Evolutionary conservation across 441 rosid species (phyloP).

Genomic region (Aleurites moluccanus): DNA sequence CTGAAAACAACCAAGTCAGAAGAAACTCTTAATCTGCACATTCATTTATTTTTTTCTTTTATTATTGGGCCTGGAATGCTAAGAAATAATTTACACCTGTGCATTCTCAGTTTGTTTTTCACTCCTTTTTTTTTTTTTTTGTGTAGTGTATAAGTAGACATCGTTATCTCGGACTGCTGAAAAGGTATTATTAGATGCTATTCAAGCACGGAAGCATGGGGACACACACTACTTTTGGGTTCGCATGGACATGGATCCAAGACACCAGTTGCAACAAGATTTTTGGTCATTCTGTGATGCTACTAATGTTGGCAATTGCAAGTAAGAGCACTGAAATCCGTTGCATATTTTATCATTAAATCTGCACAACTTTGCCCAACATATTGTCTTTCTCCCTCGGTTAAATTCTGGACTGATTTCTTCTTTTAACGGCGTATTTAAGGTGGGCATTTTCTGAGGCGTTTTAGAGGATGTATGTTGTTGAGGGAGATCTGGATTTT

Average conservation of each 20-base stretch:
- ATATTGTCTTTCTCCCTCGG: not conserved
- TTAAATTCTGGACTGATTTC: slow-evolving; percentile 22
- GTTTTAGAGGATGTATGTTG: slow-evolving; percentile 74
- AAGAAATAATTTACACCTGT: slow-evolving; percentile 9
- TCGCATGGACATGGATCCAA: slow-evolving; percentile 87
- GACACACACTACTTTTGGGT: slow-evolving; percentile 93
- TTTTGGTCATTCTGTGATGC: slow-evolving; percentile 99
- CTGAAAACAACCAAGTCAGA: not conserved
- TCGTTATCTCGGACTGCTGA: slow-evolving; percentile 75
- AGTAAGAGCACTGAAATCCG: slow-evolving; percentile 53
- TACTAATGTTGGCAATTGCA: slow-evolving; percentile 95
- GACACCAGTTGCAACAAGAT: slow-evolving; percentile 64
- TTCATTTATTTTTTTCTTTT: not conserved
- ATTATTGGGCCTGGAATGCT: slow-evolving; percentile 2
- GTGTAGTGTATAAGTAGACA: slow-evolving; percentile 51
- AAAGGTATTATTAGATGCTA: slow-evolving; percentile 64
- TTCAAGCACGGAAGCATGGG: slow-evolving; percentile 62
- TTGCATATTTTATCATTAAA: too few relatives aligned
- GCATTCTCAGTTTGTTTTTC: not conserved
- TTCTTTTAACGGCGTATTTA: slow-evolving; percentile 25
- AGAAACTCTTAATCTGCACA: not conserved
- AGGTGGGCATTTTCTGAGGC: slow-evolving; percentile 81
- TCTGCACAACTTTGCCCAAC: not conserved
- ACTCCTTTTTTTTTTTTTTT: slow-evolving; percentile 20
- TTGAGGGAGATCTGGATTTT: slow-evolving; percentile 46